Evolutionary conservation across 2,329 filamentous ascomycete species (phyloP).

Genomic region (Metarhizium brunneum): DNA sequence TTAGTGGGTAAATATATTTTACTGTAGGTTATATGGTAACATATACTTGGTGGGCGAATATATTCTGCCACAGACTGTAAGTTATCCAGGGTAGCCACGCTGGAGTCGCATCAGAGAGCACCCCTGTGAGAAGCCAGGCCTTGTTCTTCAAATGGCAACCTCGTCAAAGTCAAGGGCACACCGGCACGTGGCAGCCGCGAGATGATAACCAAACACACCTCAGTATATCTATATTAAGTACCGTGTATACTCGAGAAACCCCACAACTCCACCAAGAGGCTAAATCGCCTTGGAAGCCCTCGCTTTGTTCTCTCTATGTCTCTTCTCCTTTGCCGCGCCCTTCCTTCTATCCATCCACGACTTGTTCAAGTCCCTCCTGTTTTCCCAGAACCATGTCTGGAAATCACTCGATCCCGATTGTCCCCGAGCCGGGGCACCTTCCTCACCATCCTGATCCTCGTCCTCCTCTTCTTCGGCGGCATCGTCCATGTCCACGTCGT

Average conservation of each 20-base stretch:
- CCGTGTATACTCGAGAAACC: background rate
- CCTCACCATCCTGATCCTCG: conserved; percentile 20
- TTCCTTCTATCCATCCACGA: conserved; percentile 59
- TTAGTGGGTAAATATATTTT: too few species aligned
- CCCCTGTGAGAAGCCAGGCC: too few species aligned
- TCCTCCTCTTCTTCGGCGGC: conserved; percentile 22
- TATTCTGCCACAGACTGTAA: too few species aligned
- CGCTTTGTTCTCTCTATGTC: conserved; percentile 55
- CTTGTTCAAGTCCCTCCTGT: conserved; percentile 53
- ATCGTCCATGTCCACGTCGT: conserved; percentile 21
- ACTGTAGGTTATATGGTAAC: too few species aligned
- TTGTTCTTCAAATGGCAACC: too few species aligned
- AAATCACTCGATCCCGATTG: conserved; percentile 39
- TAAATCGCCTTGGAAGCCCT: conserved; percentile 33
- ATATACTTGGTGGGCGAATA: too few species aligned
- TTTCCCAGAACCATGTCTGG: conserved; percentile 60
- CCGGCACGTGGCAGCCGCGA: too few species aligned
- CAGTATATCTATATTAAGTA: background rate
- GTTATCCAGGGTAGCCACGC: too few species aligned
- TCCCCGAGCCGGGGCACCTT: conserved; percentile 11
- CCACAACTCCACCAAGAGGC: conserved; percentile 1
- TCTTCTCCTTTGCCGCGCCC: conserved; percentile 54
- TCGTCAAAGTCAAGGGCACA: too few species aligned
- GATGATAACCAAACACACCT: too few species aligned
- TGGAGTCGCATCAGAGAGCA: too few species aligned